Percentiles rank a stretch among this genome's conserved stretches.
These are phyloP conservation scores for Crucibulum laeve DNA, from an alignment of 768 basidiomycete species.

Conservation along the genomic window DNA sequence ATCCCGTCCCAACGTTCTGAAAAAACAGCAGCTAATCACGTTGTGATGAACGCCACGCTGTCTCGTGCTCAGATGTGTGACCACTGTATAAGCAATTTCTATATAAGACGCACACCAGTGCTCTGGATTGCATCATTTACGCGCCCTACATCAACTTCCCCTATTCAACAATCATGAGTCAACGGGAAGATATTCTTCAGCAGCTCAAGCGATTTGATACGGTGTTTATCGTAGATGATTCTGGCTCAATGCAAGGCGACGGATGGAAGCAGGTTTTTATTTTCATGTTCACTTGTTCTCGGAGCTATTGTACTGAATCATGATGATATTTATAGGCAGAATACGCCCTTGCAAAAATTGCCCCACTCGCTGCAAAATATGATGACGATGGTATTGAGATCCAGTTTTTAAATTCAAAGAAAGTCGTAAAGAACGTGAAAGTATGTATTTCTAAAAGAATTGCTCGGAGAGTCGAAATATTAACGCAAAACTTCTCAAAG, in stretches of 20 bases:
- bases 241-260: conserved; percentile 42
- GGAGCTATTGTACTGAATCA: not conserved
- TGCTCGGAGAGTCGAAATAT: not conserved
- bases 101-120: no score
- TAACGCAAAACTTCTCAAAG: not conserved
- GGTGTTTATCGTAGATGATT: conserved; percentile 52
- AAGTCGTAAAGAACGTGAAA: not conserved
- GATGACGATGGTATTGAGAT: conserved; percentile 54
- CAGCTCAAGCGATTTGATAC: conserved; percentile 41
- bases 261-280: conserved; percentile 41
- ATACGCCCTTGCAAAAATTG: conserved; percentile 38
- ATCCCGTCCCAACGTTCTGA: no score
- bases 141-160: no score
- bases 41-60: no score
- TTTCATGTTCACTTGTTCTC: not conserved
- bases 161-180: no score
- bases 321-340: conserved; percentile 22
- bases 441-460: not conserved
- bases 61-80: no score
- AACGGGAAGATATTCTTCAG: no score
- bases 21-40: no score
- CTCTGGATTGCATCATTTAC: no score
- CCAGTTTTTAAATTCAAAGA: conserved; percentile 43
- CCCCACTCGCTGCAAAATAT: conserved; percentile 36
- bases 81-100: no score